Percentiles rank a stretch among this genome's conserved stretches.
Evolutionary conservation across 202 grass and related monocot genomes (phyloP).

Genomic region (Saccharum hybrid): DNA sequence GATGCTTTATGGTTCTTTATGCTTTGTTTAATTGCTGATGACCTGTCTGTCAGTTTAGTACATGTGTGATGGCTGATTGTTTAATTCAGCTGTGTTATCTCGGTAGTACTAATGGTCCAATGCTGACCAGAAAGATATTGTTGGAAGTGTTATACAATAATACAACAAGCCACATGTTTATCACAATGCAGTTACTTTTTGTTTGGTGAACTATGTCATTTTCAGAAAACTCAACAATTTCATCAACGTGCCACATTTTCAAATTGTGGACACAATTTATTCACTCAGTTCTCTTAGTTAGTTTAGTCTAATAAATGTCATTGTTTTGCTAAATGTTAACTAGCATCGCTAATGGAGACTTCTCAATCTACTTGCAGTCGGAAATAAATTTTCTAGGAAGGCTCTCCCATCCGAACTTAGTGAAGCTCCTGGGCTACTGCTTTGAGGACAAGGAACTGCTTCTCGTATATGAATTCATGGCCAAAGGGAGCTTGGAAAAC

Average conservation of each 20-base stretch:
- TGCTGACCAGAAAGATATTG: slow-evolving; percentile 39
- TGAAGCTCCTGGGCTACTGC: slow-evolving; percentile 86
- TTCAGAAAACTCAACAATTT: slow-evolving; percentile 5
- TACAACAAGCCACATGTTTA: slow-evolving; percentile 49
- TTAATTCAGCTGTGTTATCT: not conserved
- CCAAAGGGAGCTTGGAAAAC: slow-evolving; percentile 94
- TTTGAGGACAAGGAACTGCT: slow-evolving; percentile 81
- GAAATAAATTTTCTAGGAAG: slow-evolving; percentile 93
- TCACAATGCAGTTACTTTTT: slow-evolving; percentile 41
- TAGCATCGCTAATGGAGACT: slow-evolving; percentile 26
- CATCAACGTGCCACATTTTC: not conserved
- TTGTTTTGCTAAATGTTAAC: not conserved
- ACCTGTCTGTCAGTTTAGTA: slow-evolving; percentile 21
- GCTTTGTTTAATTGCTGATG: slow-evolving; percentile 35
- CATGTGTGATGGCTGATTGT: slow-evolving; percentile 10
- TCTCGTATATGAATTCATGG: slow-evolving; percentile 90
- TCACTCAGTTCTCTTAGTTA: not conserved
- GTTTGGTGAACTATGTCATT: slow-evolving; percentile 26
- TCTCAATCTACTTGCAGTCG: slow-evolving; percentile 62
- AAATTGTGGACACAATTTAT: slow-evolving; percentile 4
- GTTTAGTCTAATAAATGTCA: not conserved
- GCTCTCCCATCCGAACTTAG: slow-evolving; percentile 87
- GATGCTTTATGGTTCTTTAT: slow-evolving; percentile 12
- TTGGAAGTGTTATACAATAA: slow-evolving; percentile 27
- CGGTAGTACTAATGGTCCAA: slow-evolving; percentile 26